phyloP scores from a whole-genome alignment of 352 stramenopile species.

The Globisporangium okanoganense region DNA sequence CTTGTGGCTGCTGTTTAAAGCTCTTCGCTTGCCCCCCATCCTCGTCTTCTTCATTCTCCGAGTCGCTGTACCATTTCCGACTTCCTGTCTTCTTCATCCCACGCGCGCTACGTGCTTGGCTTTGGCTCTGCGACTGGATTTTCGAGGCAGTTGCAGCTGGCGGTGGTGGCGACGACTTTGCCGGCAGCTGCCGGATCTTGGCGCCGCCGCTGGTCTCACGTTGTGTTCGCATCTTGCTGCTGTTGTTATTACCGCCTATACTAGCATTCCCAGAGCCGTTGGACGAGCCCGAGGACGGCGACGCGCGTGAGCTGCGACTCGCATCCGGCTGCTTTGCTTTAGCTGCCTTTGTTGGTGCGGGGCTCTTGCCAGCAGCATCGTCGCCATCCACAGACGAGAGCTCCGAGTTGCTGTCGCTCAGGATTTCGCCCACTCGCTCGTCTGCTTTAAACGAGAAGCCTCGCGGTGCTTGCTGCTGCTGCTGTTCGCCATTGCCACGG shows the following conservation, averaged over 20 bases:
- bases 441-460: background rate
- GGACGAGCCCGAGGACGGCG: background rate
- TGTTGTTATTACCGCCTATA: background rate
- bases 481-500: constrained; percentile 1
- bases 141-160: constrained; percentile 1
- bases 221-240: background rate
- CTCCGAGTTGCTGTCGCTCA: constrained; percentile 59
- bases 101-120: constrained; percentile 9
- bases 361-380: constrained; percentile 7
- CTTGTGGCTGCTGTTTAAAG: background rate
- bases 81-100: constrained; percentile 24
- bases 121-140: constrained; percentile 5
- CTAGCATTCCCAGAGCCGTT: background rate
- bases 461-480: background rate
- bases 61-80: constrained; percentile 54
- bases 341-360: background rate
- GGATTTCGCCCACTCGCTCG: constrained; percentile 43
- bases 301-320: constrained; percentile 15
- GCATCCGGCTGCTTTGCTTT: constrained; percentile 5
- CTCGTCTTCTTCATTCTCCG: constrained; percentile 34
- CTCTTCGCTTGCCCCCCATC: background rate
- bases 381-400: constrained; percentile 28
- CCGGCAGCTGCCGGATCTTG: constrained; percentile 17
- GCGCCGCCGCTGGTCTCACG: constrained; percentile 9
- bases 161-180: constrained; percentile 5